These are phyloP conservation scores for Phytopythium montanum DNA, from an alignment of 352 stramenopile genomes.

Conservation along the genomic window DNA sequence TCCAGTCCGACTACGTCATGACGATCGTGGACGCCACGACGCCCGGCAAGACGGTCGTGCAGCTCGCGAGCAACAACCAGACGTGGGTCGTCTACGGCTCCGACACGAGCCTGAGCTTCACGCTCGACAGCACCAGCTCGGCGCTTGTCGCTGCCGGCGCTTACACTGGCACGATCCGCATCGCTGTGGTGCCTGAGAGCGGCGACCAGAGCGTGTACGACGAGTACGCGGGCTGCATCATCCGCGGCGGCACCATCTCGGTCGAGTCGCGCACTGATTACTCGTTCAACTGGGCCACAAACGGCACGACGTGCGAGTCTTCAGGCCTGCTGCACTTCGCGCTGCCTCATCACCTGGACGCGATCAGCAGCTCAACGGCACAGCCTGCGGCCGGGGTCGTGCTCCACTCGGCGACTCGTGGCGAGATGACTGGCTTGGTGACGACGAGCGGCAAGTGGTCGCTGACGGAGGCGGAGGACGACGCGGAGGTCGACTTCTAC, in stretches of 20 bases:
- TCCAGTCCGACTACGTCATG: conserved; percentile 36
- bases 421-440: conserved; percentile 26
- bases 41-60: conserved; percentile 36
- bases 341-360: conserved; percentile 31
- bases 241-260: conserved; percentile 26
- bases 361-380: conserved; percentile 9
- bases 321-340: conserved; percentile 39
- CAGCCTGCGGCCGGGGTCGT: conserved; percentile 10
- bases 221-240: conserved; percentile 34
- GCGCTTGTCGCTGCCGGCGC: conserved; percentile 21
- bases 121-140: conserved; percentile 18
- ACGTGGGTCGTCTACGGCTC: conserved; percentile 51
- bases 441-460: conserved; percentile 21
- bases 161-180: conserved; percentile 36
- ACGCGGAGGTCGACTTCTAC: conserved; percentile 26
- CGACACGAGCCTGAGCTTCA: conserved; percentile 21
- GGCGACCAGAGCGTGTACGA: conserved; percentile 33
- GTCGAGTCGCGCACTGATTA: conserved; percentile 23
- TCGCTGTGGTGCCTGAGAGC: conserved; percentile 35
- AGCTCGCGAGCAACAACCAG: conserved; percentile 41
- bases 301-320: conserved; percentile 11
- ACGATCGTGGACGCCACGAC: conserved; percentile 26
- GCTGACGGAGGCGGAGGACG: conserved; percentile 14
- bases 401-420: conserved; percentile 31
- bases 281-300: conserved; percentile 33